phyloP scores from a whole-genome alignment of 768 basidiomycete species.

The Kwoniella dendrophila region DNA sequence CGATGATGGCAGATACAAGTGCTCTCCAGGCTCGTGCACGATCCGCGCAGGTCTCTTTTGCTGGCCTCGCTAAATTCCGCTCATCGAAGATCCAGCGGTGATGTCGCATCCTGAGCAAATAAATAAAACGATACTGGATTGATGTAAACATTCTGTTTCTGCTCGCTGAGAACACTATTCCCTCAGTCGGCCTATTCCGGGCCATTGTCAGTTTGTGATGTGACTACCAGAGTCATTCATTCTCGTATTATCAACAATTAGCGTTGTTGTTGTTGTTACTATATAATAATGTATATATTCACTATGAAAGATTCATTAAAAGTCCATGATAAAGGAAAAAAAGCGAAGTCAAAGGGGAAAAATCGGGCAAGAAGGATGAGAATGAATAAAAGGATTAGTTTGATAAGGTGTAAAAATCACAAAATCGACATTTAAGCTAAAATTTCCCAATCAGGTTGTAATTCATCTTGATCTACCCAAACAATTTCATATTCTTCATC shows the following conservation, averaged over 20 bases:
- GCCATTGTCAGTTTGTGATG: too few relatives aligned
- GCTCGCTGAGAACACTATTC: too few relatives aligned
- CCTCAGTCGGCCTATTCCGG: too few relatives aligned
- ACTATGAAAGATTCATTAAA: constrained; percentile 1
- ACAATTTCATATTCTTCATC: constrained; percentile 35
- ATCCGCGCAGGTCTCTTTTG: background rate
- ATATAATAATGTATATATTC: background rate
- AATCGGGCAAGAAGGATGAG: too few relatives aligned
- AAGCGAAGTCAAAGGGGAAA: background rate
- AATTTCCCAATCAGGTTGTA: constrained; percentile 34
- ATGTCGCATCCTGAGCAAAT: too few relatives aligned
- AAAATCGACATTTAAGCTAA: constrained; percentile 11
- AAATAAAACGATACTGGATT: too few relatives aligned
- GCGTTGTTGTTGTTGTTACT: too few relatives aligned
- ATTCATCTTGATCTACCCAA: constrained; percentile 38
- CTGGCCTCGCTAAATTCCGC: background rate
- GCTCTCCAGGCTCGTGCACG: constrained; percentile 2
- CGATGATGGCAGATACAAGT: background rate
- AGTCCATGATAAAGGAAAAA: constrained; percentile 3
- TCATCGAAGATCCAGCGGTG: too few relatives aligned
- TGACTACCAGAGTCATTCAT: constrained; percentile 26
- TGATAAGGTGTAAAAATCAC: too few relatives aligned
- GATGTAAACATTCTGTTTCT: too few relatives aligned
- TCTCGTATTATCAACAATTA: background rate
- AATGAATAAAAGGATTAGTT: too few relatives aligned